Conservation (phyloP, 2,329 filamentous ascomycete species). For the Penicillium concentricum region DNA sequence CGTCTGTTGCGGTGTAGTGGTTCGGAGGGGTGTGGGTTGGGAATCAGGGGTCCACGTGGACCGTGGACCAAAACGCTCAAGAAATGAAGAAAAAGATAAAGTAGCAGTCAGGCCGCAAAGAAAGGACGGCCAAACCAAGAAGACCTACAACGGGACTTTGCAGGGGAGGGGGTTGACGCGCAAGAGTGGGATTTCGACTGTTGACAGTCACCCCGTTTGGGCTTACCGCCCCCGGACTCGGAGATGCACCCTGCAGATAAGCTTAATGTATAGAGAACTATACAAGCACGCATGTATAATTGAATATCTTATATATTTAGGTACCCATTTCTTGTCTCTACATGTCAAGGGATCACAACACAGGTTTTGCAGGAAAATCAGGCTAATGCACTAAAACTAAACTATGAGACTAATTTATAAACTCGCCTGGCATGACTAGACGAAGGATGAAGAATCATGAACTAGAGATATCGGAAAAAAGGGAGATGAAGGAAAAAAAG, state of each 20-base stretch:
- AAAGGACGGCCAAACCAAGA: conserved; percentile 1
- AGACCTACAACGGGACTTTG: conserved; percentile 3
- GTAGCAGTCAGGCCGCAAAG: conserved; percentile 5
- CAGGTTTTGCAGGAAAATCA: neutral
- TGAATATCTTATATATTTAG: neutral
- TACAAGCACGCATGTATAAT: neutral
- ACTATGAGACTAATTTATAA: neutral
- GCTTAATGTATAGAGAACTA: conserved; percentile 3
- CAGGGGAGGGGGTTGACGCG: conserved; percentile 5
- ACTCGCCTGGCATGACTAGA: neutral
- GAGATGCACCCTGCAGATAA: conserved; percentile 10
- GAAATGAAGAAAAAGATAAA: conserved; percentile 2
- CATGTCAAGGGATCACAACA: neutral
- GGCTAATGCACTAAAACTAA: conserved; percentile 11
- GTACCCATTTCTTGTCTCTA: neutral
- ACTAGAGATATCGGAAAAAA: neutral
- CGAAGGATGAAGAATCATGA: neutral
- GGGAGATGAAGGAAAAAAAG: neutral
- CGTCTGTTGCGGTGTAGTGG: conserved; percentile 8
- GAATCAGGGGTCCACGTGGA: conserved; percentile 21
- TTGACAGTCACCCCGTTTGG: conserved; percentile 25
- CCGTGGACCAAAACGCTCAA: conserved; percentile 6
- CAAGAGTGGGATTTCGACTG: conserved; percentile 18
- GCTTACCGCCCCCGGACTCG: conserved; percentile 22
- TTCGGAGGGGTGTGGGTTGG: conserved; percentile 10